Percentiles rank a stretch among this genome's conserved stretches.
phyloP scores from a whole-genome alignment of 2,329 filamentous ascomycete genomes.

The Aureobasidium uvarum region DNA sequence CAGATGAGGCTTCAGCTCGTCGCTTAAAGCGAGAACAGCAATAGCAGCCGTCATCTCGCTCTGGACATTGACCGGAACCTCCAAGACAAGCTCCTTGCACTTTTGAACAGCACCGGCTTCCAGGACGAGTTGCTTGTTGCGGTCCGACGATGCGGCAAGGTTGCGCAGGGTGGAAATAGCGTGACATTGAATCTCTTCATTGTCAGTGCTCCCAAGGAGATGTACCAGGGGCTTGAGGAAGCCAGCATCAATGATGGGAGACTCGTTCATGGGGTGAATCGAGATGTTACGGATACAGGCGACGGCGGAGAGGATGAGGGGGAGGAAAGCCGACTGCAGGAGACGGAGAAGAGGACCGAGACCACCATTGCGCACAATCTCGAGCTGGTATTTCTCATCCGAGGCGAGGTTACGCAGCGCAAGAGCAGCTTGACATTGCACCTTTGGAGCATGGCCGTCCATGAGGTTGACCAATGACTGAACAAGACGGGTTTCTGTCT shows the following conservation, averaged over 20 bases:
- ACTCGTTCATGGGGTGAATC: constrained; percentile 96
- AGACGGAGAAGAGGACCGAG: constrained; percentile 82
- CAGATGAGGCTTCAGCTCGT: constrained; percentile 90
- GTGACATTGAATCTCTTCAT: constrained; percentile 98
- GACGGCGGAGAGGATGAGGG: constrained; percentile 92
- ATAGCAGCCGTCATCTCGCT: constrained; percentile 99
- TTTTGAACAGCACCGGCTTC: constrained; percentile 97
- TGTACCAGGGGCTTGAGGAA: constrained; percentile 94
- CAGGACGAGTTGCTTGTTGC: constrained; percentile 96
- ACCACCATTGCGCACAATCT: constrained; percentile 88
- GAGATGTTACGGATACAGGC: constrained; percentile 99
- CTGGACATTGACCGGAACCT: constrained; percentile 90
- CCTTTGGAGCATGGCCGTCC: constrained; percentile 96
- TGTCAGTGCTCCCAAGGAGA: constrained; percentile 89
- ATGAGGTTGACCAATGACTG: constrained; percentile 93
- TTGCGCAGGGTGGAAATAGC: constrained; percentile 96
- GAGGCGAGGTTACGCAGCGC: constrained; percentile 93
- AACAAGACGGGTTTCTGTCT: constrained; percentile 86
- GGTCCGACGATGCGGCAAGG: constrained; percentile 91
- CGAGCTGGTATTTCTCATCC: constrained; percentile 97
- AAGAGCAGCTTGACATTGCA: constrained; percentile 94
- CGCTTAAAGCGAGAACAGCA: constrained; percentile 89
- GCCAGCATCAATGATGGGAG: constrained; percentile 95
- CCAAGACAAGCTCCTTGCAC: constrained; percentile 93
- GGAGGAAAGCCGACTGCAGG: constrained; percentile 91